phyloP scores from a whole-genome alignment of 495 filamentous ascomycete species.

The Trichoderma erinaceum region DNA sequence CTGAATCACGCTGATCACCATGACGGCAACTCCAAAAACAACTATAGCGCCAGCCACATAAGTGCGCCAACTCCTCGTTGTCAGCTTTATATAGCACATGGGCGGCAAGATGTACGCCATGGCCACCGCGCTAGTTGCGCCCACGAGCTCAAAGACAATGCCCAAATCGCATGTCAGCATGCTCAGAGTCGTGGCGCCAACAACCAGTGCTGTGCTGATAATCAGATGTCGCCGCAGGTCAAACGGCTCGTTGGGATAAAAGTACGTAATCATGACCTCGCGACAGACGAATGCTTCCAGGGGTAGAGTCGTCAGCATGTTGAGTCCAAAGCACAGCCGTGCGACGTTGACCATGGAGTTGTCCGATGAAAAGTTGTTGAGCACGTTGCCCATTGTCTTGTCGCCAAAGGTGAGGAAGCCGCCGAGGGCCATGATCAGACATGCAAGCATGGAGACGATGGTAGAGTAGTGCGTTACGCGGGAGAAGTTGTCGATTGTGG shows the following conservation, averaged over 20 bases:
- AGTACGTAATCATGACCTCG: conserved; percentile 94
- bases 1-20: conserved; percentile 76
- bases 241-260: conserved; percentile 70
- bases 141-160: conserved; percentile 89
- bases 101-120: conserved; percentile 94
- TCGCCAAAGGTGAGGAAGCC: conserved; percentile 93
- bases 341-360: conserved; percentile 93
- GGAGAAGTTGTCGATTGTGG: conserved; percentile 90
- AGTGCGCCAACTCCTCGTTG: conserved; percentile 68
- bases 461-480: conserved; percentile 90
- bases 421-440: conserved; percentile 77
- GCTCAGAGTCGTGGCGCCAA: conserved; percentile 68
- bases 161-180: conserved; percentile 89
- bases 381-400: conserved; percentile 85
- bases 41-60: conserved; percentile 62
- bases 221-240: conserved; percentile 79
- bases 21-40: conserved; percentile 73
- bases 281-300: conserved; percentile 96
- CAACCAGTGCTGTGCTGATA: conserved; percentile 72
- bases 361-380: conserved; percentile 91
- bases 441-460: conserved; percentile 78
- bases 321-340: conserved; percentile 88
- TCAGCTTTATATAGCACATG: conserved; percentile 89
- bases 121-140: conserved; percentile 87
- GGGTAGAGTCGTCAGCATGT: conserved; percentile 96